phyloP scores from a whole-genome alignment of 352 stramenopile species.

The Lagenidium giganteum region DNA sequence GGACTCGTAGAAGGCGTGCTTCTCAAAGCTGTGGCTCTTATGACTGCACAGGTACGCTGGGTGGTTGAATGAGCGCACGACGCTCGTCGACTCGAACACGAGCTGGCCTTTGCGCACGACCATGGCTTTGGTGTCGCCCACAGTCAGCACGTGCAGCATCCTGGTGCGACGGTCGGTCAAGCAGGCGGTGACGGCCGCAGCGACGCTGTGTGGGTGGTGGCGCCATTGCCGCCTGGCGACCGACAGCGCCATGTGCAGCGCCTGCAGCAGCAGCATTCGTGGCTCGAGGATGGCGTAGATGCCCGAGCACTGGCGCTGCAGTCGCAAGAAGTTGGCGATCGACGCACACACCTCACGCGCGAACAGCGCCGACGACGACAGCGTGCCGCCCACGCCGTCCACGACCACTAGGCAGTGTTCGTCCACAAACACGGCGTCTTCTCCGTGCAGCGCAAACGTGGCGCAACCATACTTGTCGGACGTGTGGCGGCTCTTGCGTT shows the following conservation, averaged over 20 bases:
- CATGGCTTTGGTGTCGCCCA: conserved; percentile 74
- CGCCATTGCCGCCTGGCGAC: conserved; percentile 54
- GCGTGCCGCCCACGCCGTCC: conserved; percentile 48
- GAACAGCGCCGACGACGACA: conserved; percentile 45
- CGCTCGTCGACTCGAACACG: conserved; percentile 61
- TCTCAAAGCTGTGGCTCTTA: no score
- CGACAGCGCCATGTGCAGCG: conserved; percentile 45
- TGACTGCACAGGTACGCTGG: conserved; percentile 59
- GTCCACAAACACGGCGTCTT: conserved; percentile 52
- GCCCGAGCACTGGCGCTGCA: conserved; percentile 34
- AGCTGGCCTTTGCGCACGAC: conserved; percentile 45
- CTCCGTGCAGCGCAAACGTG: conserved; percentile 57
- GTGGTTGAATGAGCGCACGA: conserved; percentile 78
- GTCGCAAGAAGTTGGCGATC: conserved; percentile 43
- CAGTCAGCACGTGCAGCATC: conserved; percentile 52
- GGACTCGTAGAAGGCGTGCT: conserved; percentile 49
- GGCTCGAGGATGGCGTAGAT: conserved; percentile 47
- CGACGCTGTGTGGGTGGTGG: conserved; percentile 41
- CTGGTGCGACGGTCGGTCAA: conserved; percentile 65
- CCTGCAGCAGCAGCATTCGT: no score
- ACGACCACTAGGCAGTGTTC: conserved; percentile 75
- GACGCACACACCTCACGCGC: conserved; percentile 43
- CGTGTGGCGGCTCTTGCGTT: no score
- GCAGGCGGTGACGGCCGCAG: conserved; percentile 50
- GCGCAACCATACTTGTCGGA: no score